A percentile compares a stretch with the other conserved stretches of the same genome.
Conservation (phyloP, 306 rosid genomes). For the Hylodesmum podocarpum region DNA sequence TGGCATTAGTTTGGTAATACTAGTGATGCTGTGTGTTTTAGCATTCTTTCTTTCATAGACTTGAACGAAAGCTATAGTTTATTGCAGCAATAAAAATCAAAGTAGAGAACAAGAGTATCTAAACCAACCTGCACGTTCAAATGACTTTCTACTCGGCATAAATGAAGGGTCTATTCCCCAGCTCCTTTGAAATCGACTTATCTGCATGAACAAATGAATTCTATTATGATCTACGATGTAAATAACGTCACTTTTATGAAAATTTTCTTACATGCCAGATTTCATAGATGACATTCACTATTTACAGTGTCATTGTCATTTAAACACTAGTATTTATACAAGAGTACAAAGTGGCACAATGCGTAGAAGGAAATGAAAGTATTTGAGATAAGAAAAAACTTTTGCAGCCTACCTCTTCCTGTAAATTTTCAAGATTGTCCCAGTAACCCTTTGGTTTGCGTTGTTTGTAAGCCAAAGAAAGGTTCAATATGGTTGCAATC, state of each 20-base stretch:
- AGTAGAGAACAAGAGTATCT: neutral
- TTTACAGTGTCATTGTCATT: too few species aligned
- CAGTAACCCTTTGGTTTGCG: slow-evolving; percentile 91
- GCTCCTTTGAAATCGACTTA: slow-evolving; percentile 65
- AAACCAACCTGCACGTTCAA: slow-evolving; percentile 78
- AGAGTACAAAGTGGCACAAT: neutral
- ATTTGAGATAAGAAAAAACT: neutral
- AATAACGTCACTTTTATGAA: neutral
- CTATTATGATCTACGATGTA: neutral
- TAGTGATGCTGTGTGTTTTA: neutral
- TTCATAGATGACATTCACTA: neutral
- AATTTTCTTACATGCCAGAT: neutral
- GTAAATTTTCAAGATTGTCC: slow-evolving; percentile 77
- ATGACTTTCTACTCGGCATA: slow-evolving; percentile 90
- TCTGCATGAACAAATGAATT: slow-evolving; percentile 42
- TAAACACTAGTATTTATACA: neutral
- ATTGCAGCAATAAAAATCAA: neutral
- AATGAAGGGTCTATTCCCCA: slow-evolving; percentile 82
- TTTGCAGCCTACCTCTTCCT: slow-evolving; percentile 59
- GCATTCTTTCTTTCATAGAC: slow-evolving; percentile 2
- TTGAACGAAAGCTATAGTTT: neutral
- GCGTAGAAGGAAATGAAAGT: neutral
- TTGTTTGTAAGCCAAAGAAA: slow-evolving; percentile 76
- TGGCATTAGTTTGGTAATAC: slow-evolving; percentile 12
- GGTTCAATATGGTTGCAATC: slow-evolving; percentile 70